These are phyloP conservation scores for Solanum pimpinellifolium DNA, from an alignment of 257 asterid genomes.

Conservation along the genomic window DNA sequence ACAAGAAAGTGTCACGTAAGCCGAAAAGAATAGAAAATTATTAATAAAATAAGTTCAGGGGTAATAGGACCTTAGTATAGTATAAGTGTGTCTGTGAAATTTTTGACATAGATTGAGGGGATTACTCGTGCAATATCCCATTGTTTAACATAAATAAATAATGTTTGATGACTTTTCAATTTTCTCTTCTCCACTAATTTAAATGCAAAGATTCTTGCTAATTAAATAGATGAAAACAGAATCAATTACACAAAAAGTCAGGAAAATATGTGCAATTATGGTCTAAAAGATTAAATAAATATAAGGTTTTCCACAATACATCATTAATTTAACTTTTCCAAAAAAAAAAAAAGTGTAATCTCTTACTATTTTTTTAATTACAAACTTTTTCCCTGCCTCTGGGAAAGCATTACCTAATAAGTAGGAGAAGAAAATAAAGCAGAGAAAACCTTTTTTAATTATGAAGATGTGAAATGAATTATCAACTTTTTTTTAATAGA, in stretches of 20 bases:
- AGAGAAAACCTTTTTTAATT: not conserved
- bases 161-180: not conserved
- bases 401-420: not conserved
- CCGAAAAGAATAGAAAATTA: too few relatives aligned
- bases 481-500: not conserved
- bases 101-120: rapidly evolving
- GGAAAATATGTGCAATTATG: not conserved
- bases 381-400: not conserved
- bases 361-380: not conserved
- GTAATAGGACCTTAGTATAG: too few relatives aligned
- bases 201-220: not conserved
- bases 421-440: not conserved
- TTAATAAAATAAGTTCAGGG: too few relatives aligned
- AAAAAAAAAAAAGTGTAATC: not conserved
- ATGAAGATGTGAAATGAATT: too few relatives aligned
- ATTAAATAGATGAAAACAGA: not conserved
- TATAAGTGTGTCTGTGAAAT: too few relatives aligned
- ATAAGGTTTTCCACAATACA: not conserved
- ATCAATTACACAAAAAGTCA: not conserved
- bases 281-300: not conserved
- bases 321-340: not conserved
- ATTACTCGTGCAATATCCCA: too few relatives aligned
- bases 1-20: too few relatives aligned
- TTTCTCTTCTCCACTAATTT: not conserved
- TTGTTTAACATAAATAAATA: too few relatives aligned